phyloP scores from a whole-genome alignment of 306 rosid genomes.

The Trifolium fragiferum region DNA sequence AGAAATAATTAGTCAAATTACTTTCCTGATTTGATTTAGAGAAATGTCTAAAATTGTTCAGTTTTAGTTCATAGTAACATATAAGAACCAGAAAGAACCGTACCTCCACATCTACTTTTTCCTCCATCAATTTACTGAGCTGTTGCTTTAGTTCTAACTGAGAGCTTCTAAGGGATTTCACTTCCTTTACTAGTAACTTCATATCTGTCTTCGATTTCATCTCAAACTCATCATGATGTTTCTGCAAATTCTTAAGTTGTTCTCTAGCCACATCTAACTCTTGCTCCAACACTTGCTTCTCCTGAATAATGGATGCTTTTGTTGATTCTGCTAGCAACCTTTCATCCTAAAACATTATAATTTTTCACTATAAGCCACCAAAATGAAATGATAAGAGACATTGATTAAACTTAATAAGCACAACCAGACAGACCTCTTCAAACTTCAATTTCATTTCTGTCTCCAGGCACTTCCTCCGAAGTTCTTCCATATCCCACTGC shows the following conservation, averaged over 20 bases:
- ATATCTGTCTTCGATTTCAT: slow-evolving; percentile 82
- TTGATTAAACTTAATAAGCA: slow-evolving; percentile 34
- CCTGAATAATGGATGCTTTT: slow-evolving; percentile 63
- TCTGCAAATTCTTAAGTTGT: slow-evolving; percentile 70
- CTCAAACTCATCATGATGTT: slow-evolving; percentile 74
- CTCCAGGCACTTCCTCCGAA: slow-evolving; percentile 72
- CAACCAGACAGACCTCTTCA: slow-evolving; percentile 75
- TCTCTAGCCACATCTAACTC: slow-evolving; percentile 71
- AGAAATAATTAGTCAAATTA: slow-evolving; percentile 22
- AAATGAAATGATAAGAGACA: slow-evolving; percentile 38
- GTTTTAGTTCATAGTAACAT: slow-evolving; percentile 15
- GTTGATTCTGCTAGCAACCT: slow-evolving; percentile 65
- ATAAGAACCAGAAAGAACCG: slow-evolving; percentile 42
- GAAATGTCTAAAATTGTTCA: slow-evolving; percentile 26
- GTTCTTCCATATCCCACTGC: slow-evolving; percentile 93
- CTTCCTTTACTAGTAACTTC: slow-evolving; percentile 83
- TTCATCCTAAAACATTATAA: slow-evolving; percentile 69
- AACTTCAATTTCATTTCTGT: slow-evolving; percentile 65
- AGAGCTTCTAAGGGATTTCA: slow-evolving; percentile 80
- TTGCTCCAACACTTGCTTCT: slow-evolving; percentile 71
- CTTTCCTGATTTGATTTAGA: slow-evolving; percentile 17
- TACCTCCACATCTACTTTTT: slow-evolving; percentile 86
- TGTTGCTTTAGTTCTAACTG: slow-evolving; percentile 84
- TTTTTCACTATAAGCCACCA: slow-evolving; percentile 37
- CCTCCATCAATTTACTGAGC: slow-evolving; percentile 70